Base-by-base conservation (phyloP, 129 eudicot genomes). In the Dittrichia graveolens region DNA sequence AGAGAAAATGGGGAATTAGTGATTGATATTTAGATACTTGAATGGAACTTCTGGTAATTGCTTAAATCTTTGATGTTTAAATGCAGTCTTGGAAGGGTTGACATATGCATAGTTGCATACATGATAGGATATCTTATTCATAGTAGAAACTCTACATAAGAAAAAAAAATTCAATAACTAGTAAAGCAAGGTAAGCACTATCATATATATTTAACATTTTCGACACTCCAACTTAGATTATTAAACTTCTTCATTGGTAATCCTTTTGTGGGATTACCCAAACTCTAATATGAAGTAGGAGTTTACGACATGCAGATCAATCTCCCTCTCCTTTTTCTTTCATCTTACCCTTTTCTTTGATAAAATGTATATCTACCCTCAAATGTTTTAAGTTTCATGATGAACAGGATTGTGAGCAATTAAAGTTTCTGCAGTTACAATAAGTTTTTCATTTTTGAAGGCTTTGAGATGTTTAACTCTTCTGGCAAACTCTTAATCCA, bases 101-200 rank as follows among this genome's bases (percentile, higher is more conserved):
- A 43, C 35, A 63, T 12, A 61, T 61, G 67, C 12, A n/a, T n/a
- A n/a, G n/a, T n/a, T n/a, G n/a, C n/a, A 61, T 61, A 14, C 19
- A 63, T 63, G 37, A 64, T 64, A 64, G 7, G 69, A 64, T 35
- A 61, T 61, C 19, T 61, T 61, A 47, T 15, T 24, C 31, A 24
- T n/a, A n/a, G n/a, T n/a, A n/a, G n/a, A n/a, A n/a, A n/a, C n/a
- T 24, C 31, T 24, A 24, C 31, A 24, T 24, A 24, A 24, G 31
- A n/a, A n/a, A n/a, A n/a, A n/a, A n/a, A n/a, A n/a, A n/a, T n/a
- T n/a, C n/a, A n/a, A n/a, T n/a, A n/a, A n/a, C n/a, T n/a, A 24
- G 31, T 24, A 2, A 24, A 24, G 31, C 31, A 24, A 24, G 31
- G 31, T 24, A 24, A 24, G 31, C 31, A 24, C 31, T 24, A 24